These are phyloP conservation scores for Thelephora ganbajun DNA, from an alignment of 768 basidiomycete genomes.

Conservation along the genomic window DNA sequence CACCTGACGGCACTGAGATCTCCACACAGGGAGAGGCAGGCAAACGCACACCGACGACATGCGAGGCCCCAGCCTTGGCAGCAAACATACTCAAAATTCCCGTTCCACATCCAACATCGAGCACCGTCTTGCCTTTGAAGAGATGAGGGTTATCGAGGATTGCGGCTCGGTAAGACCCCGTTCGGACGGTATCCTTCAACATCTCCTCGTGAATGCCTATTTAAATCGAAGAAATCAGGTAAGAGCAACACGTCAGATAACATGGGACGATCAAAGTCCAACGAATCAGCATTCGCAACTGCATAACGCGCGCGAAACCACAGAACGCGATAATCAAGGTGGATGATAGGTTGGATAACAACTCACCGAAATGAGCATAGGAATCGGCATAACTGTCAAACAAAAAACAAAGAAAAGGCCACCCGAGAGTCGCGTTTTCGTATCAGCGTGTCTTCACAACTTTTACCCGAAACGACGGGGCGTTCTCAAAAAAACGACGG, in stretches of 20 bases:
- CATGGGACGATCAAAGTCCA: neutral
- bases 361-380: constrained; percentile 85
- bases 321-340: neutral
- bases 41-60: constrained; percentile 74
- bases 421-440: too few relatives aligned
- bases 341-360: neutral
- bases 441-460: too few relatives aligned
- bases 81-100: constrained; percentile 98
- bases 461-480: too few relatives aligned
- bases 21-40: neutral
- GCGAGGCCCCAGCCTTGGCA: constrained; percentile 86
- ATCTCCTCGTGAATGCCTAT: constrained; percentile 98
- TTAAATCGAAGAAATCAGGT: neutral
- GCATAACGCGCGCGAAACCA: neutral
- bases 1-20: neutral
- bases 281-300: too few relatives aligned
- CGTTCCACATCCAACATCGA: constrained; percentile 98
- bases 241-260: neutral
- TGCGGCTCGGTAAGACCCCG: constrained; percentile 86
- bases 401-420: neutral
- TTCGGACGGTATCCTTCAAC: constrained; percentile 94
- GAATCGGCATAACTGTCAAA: constrained; percentile 79
- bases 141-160: constrained; percentile 91
- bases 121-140: constrained; percentile 92
- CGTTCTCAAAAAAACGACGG: too few relatives aligned